Evolutionary conservation across 2,329 filamentous ascomycete species (phyloP).

Genomic region (Balansia obtecta): DNA sequence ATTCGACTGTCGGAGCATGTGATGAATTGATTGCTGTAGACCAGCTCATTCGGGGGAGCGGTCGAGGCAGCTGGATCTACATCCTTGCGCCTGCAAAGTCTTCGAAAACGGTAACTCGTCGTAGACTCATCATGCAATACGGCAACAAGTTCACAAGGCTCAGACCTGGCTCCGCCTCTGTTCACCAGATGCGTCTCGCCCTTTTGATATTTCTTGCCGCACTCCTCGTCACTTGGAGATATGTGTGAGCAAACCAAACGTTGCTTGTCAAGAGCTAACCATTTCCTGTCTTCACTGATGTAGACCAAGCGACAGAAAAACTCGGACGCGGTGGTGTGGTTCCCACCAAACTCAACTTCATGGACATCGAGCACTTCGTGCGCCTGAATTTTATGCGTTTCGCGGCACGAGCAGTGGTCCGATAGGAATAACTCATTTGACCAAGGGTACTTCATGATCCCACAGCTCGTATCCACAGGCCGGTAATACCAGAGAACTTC

Average conservation of each 20-base stretch:
- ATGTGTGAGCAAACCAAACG: conserved; percentile 43
- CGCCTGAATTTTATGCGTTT: conserved; percentile 32
- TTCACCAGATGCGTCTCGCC: conserved; percentile 50
- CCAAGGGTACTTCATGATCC: conserved; percentile 54
- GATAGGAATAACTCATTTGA: conserved; percentile 65
- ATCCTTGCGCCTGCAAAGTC: conserved; percentile 35
- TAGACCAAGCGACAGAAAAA: conserved; percentile 65
- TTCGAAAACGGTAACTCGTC: conserved; percentile 29
- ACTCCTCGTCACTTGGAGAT: background rate
- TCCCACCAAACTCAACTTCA: conserved; percentile 43
- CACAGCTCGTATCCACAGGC: conserved; percentile 58
- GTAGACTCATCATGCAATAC: background rate
- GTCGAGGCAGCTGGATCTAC: conserved; percentile 20
- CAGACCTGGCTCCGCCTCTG: conserved; percentile 26
- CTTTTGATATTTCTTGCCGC: conserved; percentile 21
- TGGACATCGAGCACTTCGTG: conserved; percentile 46
- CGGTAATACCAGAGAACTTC: conserved; percentile 65
- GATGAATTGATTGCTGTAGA: conserved; percentile 37
- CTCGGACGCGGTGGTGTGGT: conserved; percentile 32
- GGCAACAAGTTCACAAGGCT: conserved; percentile 47
- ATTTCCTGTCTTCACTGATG: conserved; percentile 44
- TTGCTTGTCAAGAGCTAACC: conserved; percentile 40
- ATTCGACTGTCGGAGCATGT: conserved; percentile 29
- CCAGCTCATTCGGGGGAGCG: conserved; percentile 42
- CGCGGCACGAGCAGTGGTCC: conserved; percentile 59